Evolutionary conservation across 176 grass and related monocot species (phyloP), one percentile per base, ranked within the genome.

Genomic region (Musa acuminata): DNA sequence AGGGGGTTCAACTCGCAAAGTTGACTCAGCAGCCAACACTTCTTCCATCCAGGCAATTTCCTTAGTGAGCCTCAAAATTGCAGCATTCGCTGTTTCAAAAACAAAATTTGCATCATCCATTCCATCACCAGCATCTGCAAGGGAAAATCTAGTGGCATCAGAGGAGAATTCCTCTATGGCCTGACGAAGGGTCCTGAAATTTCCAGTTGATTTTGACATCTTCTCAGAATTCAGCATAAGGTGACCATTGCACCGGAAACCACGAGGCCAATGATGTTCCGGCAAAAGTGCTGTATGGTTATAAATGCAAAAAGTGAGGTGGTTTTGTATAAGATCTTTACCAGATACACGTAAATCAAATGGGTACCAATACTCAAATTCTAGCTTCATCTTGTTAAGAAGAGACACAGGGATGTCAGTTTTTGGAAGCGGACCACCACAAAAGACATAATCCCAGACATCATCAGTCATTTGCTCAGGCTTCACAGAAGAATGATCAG

Each of bases 91-190:
- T 14, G 92, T 96, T 67, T 96, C 92, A 76, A 80, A 86, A 23
- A 89, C 89, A 80, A 92, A 96, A 80, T 96, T 96, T 66, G 92
- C 89, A 78, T 92, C 92, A 75, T 96, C 85, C 92, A 96, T 87
- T 74, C 89, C 83, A 63, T 92, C 93, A 1, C 93, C 93, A 72
- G 93, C 86, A 82, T 96, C 92, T 79, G 92, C 89, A 69, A 96
- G 83, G 12, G 92, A 80, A 77, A 96, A 89, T 24, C 92, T 84
- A 64, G 92, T 96, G 71, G 89, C 92, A 80, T 92, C 89, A 50
- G 89, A 87, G 62, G 88, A 91, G 67, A 79, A 89, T 53, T 87
- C 72, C 79, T 85, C 49, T 49, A 91, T 91, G 51, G 92, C 88
- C 72, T 91, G 62, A 43, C 64, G 51, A 51, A 96, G 86, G 35